Conservation (phyloP, 1,284 basidiomycete genomes). For the Microbotryum lychnidis-dioicae region DNA sequence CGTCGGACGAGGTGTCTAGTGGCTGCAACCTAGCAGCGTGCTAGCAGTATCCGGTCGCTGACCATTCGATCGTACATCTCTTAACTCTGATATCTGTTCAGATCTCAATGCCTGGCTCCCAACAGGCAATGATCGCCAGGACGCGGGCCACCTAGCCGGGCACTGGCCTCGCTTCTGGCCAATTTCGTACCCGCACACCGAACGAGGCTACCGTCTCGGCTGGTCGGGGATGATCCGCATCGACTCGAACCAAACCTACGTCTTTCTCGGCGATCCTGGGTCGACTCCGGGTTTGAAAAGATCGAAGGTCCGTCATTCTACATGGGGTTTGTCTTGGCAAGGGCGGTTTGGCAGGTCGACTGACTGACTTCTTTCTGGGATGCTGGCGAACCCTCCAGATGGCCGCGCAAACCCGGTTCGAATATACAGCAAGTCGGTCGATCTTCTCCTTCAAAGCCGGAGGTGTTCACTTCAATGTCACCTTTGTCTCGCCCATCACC, state of each 20-base stretch:
- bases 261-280: slow-evolving; percentile 26
- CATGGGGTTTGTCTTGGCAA: too few relatives aligned
- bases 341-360: too few relatives aligned
- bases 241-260: slow-evolving; percentile 22
- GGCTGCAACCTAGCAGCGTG: too few relatives aligned
- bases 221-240: slow-evolving; percentile 30
- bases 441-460: slow-evolving; percentile 21
- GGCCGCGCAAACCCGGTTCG: slow-evolving; percentile 13
- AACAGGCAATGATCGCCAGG: slow-evolving; percentile 17
- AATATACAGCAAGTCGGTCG: slow-evolving; percentile 18
- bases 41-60: neutral
- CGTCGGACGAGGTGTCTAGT: too few relatives aligned
- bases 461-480: slow-evolving; percentile 18
- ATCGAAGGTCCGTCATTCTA: neutral
- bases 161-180: slow-evolving; percentile 31
- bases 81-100: neutral
- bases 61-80: neutral
- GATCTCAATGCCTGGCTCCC: slow-evolving; percentile 30
- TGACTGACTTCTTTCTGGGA: too few relatives aligned
- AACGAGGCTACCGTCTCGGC: slow-evolving; percentile 9
- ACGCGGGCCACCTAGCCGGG: slow-evolving; percentile 24
- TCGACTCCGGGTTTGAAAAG: neutral
- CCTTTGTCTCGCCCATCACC: slow-evolving; percentile 27
- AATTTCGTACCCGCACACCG: slow-evolving; percentile 16
- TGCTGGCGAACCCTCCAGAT: neutral